Conservation (phyloP, 1,284 basidiomycete genomes). For the Puccinia triticina region DNA sequence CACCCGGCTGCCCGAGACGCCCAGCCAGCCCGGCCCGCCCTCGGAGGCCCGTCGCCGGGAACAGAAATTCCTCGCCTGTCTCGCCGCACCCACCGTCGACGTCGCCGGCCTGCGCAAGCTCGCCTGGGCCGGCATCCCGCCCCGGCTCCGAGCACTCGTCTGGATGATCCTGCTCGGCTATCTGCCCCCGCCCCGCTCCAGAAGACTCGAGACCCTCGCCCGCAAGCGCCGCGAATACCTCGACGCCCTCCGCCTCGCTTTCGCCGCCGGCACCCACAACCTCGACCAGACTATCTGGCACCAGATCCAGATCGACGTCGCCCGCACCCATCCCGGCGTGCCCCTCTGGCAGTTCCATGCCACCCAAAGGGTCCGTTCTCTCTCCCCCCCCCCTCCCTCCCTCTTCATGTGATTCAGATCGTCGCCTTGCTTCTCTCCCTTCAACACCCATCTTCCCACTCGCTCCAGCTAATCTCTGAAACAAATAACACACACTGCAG, state of each 20-base stretch:
- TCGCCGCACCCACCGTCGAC: conserved; percentile 64
- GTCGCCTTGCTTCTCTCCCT: conserved; percentile 50
- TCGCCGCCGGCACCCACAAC: conserved; percentile 72
- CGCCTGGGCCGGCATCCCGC: conserved; percentile 93
- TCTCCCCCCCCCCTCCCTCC: conserved; percentile 45
- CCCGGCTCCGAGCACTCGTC: conserved; percentile 81
- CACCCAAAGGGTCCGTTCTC: conserved; percentile 74
- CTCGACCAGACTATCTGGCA: conserved; percentile 94
- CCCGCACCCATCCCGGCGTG: conserved; percentile 87
- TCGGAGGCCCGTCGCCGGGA: background rate
- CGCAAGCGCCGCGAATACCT: conserved; percentile 91
- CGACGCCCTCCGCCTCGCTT: conserved; percentile 86
- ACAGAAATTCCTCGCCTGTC: conserved; percentile 56
- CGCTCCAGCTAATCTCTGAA: too few relatives aligned
- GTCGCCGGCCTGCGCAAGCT: conserved; percentile 81
- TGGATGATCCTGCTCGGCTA: conserved; percentile 96
- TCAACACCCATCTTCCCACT: background rate
- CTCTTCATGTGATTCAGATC: background rate
- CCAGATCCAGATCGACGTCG: conserved; percentile 95
- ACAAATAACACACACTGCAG: too few relatives aligned
- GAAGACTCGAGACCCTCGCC: conserved; percentile 74
- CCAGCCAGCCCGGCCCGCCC: background rate
- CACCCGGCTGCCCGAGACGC: background rate
- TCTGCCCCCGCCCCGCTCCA: conserved; percentile 79
- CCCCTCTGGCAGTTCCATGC: conserved; percentile 81